Base-by-base conservation (phyloP, 1,284 basidiomycete genomes). In the Tremellales sp. region DNA sequence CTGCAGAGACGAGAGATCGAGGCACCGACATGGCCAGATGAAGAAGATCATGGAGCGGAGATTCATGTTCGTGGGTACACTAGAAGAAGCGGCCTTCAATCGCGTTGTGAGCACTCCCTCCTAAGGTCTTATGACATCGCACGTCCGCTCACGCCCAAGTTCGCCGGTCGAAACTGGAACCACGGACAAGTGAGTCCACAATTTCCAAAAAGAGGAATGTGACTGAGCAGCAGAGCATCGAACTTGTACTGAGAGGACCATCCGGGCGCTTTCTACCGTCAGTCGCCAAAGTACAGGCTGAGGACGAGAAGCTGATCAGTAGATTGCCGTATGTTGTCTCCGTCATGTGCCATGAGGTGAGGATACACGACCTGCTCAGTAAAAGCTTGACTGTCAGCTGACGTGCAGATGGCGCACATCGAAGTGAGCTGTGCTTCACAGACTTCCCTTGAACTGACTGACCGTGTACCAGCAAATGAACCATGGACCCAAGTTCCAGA, bases 91-190 rank as follows among this genome's bases (percentile, higher is more conserved):
- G 5, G 60, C 50, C 13, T 69, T 62, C 58, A 75, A 75, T 43
- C 54, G 56, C 7, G 70, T 73, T 3, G 68, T 72, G 25, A 50
- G 71, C 49, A 21, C 24, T n/a, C 21, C 25, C 22, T 48, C 15
- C 31, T 10, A 43, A 8, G 39, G 25, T 10, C 37, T 12, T 7
- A 48, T 42, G n/a, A n/a, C n/a, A n/a, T n/a, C n/a, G n/a, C n/a
- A n/a, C n/a, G n/a, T n/a, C n/a, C n/a, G 45, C 40, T 50, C 36
- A 54, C 24, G 41, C 24, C 4, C 2, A 24, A 68, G 68, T 74
- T 72, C 43, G 72, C 70, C 0, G 74, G 74, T 0, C 49, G 70
- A 15, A 71, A 74, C 53, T 75, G 72, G 72, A 76, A 75, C 52
- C 64, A 72, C 46, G 76, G 76, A 4, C 72, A 75, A 50, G 66